Evolutionary conservation across 345 rosid species (phyloP), one percentile per base, ranked within the genome.

Genomic region (Eucalyptus victrix): DNA sequence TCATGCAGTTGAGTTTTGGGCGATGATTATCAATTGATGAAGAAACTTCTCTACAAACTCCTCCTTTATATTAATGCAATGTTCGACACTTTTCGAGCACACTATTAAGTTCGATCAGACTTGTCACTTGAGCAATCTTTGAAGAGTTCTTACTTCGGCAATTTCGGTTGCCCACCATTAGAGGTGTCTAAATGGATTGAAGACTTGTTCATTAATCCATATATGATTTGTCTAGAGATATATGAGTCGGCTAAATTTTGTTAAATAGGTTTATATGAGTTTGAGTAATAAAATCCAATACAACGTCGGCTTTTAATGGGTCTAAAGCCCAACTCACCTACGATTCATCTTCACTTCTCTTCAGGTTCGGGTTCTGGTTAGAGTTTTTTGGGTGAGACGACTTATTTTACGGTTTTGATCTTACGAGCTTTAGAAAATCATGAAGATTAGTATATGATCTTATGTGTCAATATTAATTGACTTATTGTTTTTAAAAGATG

Each of bases 281-380:
- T 23, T 9, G 28, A 9, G 28, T 56, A 56, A 56, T 56, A 56
- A 56, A 56, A 21, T 56, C 28, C 28, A 56, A 56, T 24, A 56
- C 6, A 24, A 23, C 0, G 62, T 56, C 0, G 62, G 62, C 30
- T 56, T 23, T 24, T 56, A 9, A 56, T 56, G 13, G 62, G 12
- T 56, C 62, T 56, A 56, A 23, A 56, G 62, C 5, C 6, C 12
- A 56, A 56, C 28, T 0, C 30, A 56, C 62, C 12, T 23, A 0
- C 28, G 24, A 56, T 24, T 24, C 1, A 0, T 56, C 30, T 56
- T 56, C 62, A 56, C 62, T 56, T 56, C 6, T 56, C 62, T 56
- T 56, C 3, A 11, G 0, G 60, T 56, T 23, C 2, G 0, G 13
- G 60, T 56, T 23, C 0, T 0, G 12, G 60, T 10, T 4, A 56